These are phyloP conservation scores for Hypoxylon subgilvum DNA, from an alignment of 495 filamentous ascomycete genomes.

Conservation along the genomic window DNA sequence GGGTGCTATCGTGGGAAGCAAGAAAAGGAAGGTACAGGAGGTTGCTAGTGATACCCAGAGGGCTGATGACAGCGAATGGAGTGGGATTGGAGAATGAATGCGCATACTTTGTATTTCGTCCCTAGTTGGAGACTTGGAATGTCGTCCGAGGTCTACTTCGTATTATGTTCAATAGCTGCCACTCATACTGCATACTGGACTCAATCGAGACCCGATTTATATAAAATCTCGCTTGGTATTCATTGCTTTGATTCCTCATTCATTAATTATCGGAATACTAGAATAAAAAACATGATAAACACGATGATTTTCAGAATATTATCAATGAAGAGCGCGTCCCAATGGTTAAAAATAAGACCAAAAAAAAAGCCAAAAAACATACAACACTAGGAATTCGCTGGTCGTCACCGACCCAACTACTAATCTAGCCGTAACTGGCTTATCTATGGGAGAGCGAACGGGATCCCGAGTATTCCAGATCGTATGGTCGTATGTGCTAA, in stretches of 20 bases:
- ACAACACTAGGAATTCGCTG: background rate
- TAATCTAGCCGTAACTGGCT: slow-evolving; percentile 48
- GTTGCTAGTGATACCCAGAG: slow-evolving; percentile 46
- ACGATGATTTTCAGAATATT: no score
- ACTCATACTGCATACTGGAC: no score
- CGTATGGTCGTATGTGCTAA: slow-evolving; percentile 57
- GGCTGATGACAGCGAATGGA: slow-evolving; percentile 62
- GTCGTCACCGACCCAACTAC: slow-evolving; percentile 44
- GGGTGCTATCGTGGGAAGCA: slow-evolving; percentile 75
- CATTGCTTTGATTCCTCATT: no score
- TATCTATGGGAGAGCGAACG: slow-evolving; percentile 58
- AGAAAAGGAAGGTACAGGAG: slow-evolving; percentile 59
- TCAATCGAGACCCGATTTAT: no score
- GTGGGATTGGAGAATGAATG: slow-evolving; percentile 66
- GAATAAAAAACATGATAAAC: no score
- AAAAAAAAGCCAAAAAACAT: no score
- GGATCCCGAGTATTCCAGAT: slow-evolving; percentile 55
- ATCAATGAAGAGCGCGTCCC: no score
- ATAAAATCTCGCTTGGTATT: no score
- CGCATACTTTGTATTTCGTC: background rate
- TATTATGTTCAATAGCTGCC: no score
- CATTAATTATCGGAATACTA: no score
- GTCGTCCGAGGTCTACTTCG: no score
- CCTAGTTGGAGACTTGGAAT: background rate
- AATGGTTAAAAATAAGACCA: no score